phyloP scores from a whole-genome alignment of 306 rosid genomes.

The Alnus rubra region DNA sequence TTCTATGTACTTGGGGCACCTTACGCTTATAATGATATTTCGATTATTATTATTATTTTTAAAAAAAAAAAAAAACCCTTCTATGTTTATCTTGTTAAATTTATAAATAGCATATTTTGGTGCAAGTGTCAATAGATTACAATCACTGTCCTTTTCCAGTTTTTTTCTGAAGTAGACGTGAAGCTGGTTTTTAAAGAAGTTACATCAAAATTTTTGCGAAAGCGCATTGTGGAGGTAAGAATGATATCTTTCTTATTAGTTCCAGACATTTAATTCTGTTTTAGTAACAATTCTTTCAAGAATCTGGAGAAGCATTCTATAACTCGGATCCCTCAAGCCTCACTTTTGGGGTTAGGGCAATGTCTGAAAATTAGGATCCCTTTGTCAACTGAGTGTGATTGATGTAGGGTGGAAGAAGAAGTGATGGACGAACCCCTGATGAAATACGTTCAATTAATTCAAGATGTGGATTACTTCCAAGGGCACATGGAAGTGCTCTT shows the following conservation, averaged over 20 bases:
- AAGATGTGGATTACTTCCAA: constrained; percentile 85
- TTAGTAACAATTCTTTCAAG: neutral
- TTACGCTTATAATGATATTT: too few relatives aligned
- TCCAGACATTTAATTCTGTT: neutral
- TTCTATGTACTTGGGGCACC: too few relatives aligned
- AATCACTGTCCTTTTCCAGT: constrained; percentile 43
- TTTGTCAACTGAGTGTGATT: neutral
- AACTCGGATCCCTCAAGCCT: constrained; percentile 7
- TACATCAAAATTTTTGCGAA: constrained; percentile 75
- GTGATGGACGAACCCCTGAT: constrained; percentile 79
- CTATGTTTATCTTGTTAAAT: neutral
- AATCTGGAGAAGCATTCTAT: neutral
- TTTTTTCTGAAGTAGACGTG: constrained; percentile 89
- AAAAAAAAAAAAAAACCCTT: neutral
- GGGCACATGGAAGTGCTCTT: constrained; percentile 98
- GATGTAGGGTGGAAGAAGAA: constrained; percentile 83
- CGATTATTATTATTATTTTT: too few relatives aligned
- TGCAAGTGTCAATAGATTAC: constrained; percentile 11
- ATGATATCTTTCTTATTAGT: constrained; percentile 5
- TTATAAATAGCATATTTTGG: constrained; percentile 5
- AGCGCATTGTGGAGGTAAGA: constrained; percentile 92
- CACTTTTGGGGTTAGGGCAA: neutral
- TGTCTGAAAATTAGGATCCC: neutral
- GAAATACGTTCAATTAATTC: constrained; percentile 85
- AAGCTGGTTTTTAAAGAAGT: constrained; percentile 96